Base-by-base conservation (phyloP, 1,284 basidiomycete genomes). In the Earliella scabrosa region DNA sequence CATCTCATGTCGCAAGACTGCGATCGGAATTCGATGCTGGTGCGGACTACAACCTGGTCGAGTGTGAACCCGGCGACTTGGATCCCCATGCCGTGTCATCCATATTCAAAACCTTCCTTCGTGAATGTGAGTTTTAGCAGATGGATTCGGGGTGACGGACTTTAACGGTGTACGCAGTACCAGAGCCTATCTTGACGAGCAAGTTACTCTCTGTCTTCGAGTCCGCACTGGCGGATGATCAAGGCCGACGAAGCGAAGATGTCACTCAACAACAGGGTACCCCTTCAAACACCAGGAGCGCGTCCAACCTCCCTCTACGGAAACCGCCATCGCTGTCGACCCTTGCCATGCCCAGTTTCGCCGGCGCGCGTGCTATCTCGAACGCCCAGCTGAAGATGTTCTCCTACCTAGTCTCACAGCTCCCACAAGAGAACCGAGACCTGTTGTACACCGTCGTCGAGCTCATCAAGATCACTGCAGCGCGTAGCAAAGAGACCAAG, bases 11-110 rank as follows among this genome's bases (percentile, higher is more conserved):
- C 29, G 74, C 82, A 10, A 88, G 84, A 65, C 71, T 97, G 60
- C 80, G 90, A 38, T 77, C 80, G 23, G 92, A 95, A 70, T 97
- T 96, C 70, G 94, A 96, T 71, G 83, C 85, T 23, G 93, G 94
- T 51, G 89, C 87, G 47, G 94, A 97, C 73, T 92, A 88, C 65
- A 88, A 94, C 67, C 82, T 97, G 74, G 74, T 78, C 26, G 81
- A 84, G 60, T 89, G 86, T 63, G 82, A 83, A 44, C 92, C 92
- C 23, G 85, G 88, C 16, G 93, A 96, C 65, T 75, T 97, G 29
- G 94, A 97, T 69, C 94, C 94, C 34, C 93, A 97, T 68, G 92
- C 94, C 1, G 94, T 98, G 14, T 87, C 95, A 31, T 93, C 92
- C 35, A 77, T 91, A 40, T 92, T 92, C 73, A 92, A 92, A 71